Base-by-base conservation (phyloP, 345 rosid species). In the Dipteronia dyeriana region DNA sequence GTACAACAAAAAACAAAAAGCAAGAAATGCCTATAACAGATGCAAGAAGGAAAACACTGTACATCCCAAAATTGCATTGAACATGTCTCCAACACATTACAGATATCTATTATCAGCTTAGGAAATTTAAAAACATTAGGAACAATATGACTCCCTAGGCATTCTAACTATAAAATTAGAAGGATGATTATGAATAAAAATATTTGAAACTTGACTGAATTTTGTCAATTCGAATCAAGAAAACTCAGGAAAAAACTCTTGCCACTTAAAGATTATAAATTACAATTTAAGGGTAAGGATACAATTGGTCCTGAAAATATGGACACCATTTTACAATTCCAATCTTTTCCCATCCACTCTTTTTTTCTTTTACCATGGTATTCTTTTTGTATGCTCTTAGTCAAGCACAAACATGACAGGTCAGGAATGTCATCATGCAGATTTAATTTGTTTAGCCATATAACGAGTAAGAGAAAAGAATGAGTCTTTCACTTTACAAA, bases 321-420 rank as follows among this genome's bases (percentile, higher is more conserved):
- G 9, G 71, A 68, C 71, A 68, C 45, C 9, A 20, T 20, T 0
- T 25, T 38, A 25, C 13, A 9, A 11, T 63, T 29, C 38, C 31
- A 54, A 16, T 54, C 65, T 17, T 61, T 11, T 68, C 71, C 54
- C 49, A 68, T 41, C 53, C 16, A 4, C 72, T 68, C 72, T 16
- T 66, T n/a, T 34, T 14, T 47, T n/a, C 60, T 54, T 41, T 68
- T 22, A 68, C 57, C 5, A 68, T 68, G 57, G 22, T 0, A 11
- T 39, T 68, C 57, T 9, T 45, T 47, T 22, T n/a, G 13, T 45
- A 13, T 67, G 22, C 3, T 66, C 22, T 19, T 41, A 6, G 17
- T 34, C 9, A 45, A 45, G 25, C 7, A 23, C 5, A 20, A 3
- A 29, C 34, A 29, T 19, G 39, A 66, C 29, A 26, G 17, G 34